phyloP scores from a whole-genome alignment of 2,329 filamentous ascomycete genomes.

The Dactylellina cionopaga region DNA sequence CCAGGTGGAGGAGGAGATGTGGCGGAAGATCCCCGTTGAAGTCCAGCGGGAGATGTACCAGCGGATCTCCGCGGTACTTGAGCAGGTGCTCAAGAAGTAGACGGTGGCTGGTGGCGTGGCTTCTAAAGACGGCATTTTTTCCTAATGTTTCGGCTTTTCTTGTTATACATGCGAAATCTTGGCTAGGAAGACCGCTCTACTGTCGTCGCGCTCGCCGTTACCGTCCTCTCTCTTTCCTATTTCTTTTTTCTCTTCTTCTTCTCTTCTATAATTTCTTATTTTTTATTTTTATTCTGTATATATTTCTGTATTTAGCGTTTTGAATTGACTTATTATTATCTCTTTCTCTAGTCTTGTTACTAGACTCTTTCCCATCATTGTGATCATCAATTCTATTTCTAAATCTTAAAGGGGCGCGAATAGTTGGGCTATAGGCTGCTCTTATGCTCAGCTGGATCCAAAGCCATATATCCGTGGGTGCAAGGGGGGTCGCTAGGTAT shows the following conservation, averaged over 20 bases:
- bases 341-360: not conserved
- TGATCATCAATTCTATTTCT: no score
- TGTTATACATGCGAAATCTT: no score
- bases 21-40: constrained; percentile 45
- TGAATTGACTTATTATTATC: not conserved
- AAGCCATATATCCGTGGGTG: no score
- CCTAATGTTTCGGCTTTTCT: no score
- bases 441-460: no score
- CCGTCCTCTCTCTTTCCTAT: not conserved
- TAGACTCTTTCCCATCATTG: no score
- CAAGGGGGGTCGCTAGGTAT: no score
- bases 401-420: no score
- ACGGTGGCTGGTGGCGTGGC: not conserved
- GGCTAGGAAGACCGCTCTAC: no score
- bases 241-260: not conserved
- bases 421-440: no score
- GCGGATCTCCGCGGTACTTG: constrained; percentile 28
- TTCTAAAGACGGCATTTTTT: no score
- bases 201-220: no score
- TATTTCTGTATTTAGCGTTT: not conserved
- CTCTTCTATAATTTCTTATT: not conserved
- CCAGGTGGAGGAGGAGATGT: constrained; percentile 40
- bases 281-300: not conserved
- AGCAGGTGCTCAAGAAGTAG: constrained; percentile 44
- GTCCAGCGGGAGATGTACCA: constrained; percentile 50